Base-by-base conservation (phyloP, 2,329 filamentous ascomycete species). In the Aspergillus caelatus region DNA sequence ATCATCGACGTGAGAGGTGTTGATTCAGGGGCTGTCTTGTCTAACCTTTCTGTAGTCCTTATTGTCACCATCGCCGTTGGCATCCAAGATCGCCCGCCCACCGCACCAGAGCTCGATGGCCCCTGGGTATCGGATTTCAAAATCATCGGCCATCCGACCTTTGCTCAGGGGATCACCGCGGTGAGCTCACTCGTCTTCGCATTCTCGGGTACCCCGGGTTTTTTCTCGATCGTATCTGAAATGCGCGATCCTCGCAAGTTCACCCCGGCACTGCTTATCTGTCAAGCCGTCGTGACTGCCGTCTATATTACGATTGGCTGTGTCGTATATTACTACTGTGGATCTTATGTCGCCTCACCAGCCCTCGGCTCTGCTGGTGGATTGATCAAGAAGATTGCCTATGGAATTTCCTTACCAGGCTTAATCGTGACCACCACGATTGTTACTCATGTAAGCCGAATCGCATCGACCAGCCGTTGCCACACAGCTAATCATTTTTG, bases 311-410 rank as follows among this genome's bases (percentile, higher is more conserved):
- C 71, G 8, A 72, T 79, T 41, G 74, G 74, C 16, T 63, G 72
- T 6, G 74, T 82, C 1, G 76, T 83, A 1, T 83, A 83, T 70
- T 77, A 75, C 65, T 82, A 71, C 65, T 81, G 79, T 61, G 81
- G 81, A 0, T 76, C 74, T 0, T 79, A 74, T 56, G 77, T 83
- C 11, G 75, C 80, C 1, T 81, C 79, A 0, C 81, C 81, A 0
- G 79, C 80, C 1, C 74, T 83, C 3, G 81, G 80, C 1, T 81
- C 78, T 28, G 81, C 81, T 1, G 81, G 81, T 0, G 11, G 39
- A 0, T 41, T 70, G 0, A 72, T 82, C 57, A 82, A 82, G 71
- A 80, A 76, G 61, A 69, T 81, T 21, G 71, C 72, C 57, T 83
- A 81, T 59, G 81, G 79, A n/a, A 53, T 75, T 28, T 72, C 69